A percentile compares a stretch with the other conserved stretches of the same genome.
Evolutionary conservation across 2,329 filamentous ascomycete genomes (phyloP).

Genomic region (Ceratocystis diversiconidia): DNA sequence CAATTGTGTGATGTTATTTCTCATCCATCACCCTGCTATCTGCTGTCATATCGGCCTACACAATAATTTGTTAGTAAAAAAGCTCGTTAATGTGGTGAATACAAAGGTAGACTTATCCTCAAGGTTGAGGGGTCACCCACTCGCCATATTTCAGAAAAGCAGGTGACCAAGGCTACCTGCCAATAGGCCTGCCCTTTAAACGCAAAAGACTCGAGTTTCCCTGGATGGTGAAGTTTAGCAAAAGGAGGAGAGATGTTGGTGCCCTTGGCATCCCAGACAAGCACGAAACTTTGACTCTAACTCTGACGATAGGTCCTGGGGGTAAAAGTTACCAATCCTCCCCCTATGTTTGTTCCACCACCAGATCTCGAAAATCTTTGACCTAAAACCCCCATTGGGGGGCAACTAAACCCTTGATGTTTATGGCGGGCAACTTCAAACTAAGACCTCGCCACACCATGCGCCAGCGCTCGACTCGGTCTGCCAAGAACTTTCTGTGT

Average conservation of each 20-base stretch:
- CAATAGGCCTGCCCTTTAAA: not conserved
- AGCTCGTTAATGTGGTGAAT: not conserved
- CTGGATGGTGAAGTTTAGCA: not conserved
- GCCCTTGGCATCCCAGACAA: constrained; percentile 47
- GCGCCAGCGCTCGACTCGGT: constrained; percentile 19
- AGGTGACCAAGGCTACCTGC: not conserved
- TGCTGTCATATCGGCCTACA: not conserved
- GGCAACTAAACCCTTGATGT: not conserved
- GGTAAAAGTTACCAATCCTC: constrained; percentile 21
- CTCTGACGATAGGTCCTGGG: constrained; percentile 68
- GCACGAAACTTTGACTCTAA: constrained; percentile 89
- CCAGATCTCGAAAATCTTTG: constrained; percentile 16
- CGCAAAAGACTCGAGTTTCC: not conserved
- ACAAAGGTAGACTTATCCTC: constrained; percentile 5
- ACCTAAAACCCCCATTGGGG: constrained; percentile 18
- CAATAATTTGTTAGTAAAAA: not conserved
- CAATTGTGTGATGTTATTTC: not conserved
- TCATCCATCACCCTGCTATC: not conserved
- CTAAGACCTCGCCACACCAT: not conserved
- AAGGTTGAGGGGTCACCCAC: constrained; percentile 6
- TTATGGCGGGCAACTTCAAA: not conserved
- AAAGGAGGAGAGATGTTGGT: not conserved
- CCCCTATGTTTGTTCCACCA: constrained; percentile 12
- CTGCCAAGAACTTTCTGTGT: constrained; percentile 48
- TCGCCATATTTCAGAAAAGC: not conserved